Conservation (phyloP, 495 filamentous ascomycete genomes). For the Lentithecium fluviatile region DNA sequence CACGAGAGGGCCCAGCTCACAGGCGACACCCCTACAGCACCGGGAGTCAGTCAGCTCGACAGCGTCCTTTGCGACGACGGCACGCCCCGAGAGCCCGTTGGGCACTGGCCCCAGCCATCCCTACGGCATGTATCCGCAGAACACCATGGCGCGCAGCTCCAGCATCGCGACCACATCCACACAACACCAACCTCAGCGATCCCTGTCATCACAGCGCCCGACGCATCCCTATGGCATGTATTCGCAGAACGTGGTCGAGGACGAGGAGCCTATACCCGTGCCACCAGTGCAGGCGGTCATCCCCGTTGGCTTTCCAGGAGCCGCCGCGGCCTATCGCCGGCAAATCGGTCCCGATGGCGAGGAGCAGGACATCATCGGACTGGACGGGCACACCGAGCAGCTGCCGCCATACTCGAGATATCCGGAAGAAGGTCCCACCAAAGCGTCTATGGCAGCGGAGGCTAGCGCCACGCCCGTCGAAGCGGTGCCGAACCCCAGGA, state of each 20-base stretch:
- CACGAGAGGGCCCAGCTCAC: constrained; percentile 23
- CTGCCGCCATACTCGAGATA: constrained; percentile 86
- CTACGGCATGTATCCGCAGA: constrained; percentile 46
- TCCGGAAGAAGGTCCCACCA: constrained; percentile 53
- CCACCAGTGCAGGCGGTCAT: constrained; percentile 44
- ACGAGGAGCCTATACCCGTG: constrained; percentile 47
- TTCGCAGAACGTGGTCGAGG: constrained; percentile 64
- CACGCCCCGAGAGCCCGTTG: constrained; percentile 37
- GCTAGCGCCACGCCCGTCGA: constrained; percentile 17
- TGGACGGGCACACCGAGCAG: constrained; percentile 85
- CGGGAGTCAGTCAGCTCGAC: constrained; percentile 36
- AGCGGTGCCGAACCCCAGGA: neutral
- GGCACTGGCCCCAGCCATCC: constrained; percentile 44
- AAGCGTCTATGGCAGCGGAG: constrained; percentile 28
- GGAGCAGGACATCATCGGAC: constrained; percentile 85
- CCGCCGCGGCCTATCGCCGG: constrained; percentile 62
- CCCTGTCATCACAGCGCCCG: constrained; percentile 51
- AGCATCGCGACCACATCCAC: constrained; percentile 38
- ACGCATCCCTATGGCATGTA: constrained; percentile 88
- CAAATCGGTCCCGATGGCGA: constrained; percentile 76
- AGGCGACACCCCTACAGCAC: constrained; percentile 32
- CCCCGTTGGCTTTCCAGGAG: constrained; percentile 73
- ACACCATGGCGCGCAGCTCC: constrained; percentile 36
- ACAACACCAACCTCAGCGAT: constrained; percentile 27
- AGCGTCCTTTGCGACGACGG: constrained; percentile 40